Evolutionary conservation across 148 eudicot species (phyloP).

Genomic region (Amaranthus cruentus): DNA sequence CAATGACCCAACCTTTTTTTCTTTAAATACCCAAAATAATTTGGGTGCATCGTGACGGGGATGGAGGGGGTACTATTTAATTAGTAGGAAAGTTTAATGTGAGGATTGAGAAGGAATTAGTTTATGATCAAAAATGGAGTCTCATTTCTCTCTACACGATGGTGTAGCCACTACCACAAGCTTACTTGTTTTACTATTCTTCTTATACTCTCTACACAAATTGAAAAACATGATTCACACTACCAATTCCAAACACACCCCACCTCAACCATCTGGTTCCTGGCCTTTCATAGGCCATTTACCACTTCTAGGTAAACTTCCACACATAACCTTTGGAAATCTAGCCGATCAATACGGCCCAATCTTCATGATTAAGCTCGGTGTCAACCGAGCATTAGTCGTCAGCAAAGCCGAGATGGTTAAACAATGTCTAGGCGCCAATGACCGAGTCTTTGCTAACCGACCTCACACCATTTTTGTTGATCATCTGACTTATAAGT

Average conservation of each 20-base stretch:
- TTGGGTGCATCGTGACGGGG: too few relatives aligned
- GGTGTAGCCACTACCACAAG: background rate
- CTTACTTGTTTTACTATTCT: background rate
- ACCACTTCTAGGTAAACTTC: conserved; percentile 16
- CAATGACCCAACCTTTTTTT: too few relatives aligned
- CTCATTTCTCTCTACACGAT: background rate
- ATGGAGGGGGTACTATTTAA: too few relatives aligned
- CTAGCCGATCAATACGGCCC: conserved; percentile 33
- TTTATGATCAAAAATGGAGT: background rate
- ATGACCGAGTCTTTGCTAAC: conserved; percentile 28
- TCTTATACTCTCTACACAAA: background rate
- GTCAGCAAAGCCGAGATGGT: conserved; percentile 35
- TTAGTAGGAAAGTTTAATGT: too few relatives aligned
- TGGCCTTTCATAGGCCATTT: conserved; percentile 20
- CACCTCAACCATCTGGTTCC: background rate
- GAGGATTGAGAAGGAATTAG: too few relatives aligned
- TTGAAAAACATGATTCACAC: background rate
- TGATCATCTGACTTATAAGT: conserved; percentile 27
- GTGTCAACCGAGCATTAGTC: background rate
- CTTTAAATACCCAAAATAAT: too few relatives aligned
- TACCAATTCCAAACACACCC: background rate
- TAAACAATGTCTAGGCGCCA: conserved; percentile 34
- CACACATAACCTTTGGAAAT: conserved; percentile 15
- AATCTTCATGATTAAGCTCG: conserved; percentile 10
- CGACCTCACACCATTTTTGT: conserved; percentile 25